Conservation (phyloP, 176 grass and related monocot genomes). For the Eragrostis nindensis region DNA sequence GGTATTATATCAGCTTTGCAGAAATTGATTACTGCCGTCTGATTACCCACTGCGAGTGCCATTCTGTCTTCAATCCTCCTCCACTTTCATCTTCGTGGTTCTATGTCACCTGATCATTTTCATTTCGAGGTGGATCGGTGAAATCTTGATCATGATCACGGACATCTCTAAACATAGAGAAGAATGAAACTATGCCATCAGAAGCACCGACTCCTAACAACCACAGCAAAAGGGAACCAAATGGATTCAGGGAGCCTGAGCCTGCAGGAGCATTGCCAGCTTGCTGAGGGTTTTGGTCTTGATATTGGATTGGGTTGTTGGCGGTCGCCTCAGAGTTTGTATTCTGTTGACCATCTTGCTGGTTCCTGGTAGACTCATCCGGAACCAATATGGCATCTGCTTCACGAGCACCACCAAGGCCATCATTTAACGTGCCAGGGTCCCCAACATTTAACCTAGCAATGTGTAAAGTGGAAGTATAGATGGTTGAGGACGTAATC, state of each 20-base stretch:
- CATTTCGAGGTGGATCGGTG: constrained; percentile 52
- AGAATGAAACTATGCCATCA: constrained; percentile 92
- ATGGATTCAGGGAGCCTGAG: constrained; percentile 59
- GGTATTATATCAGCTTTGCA: constrained; percentile 1
- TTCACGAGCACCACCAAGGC: constrained; percentile 42
- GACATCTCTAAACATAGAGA: constrained; percentile 89
- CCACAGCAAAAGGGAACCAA: constrained; percentile 78
- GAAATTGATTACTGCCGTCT: neutral
- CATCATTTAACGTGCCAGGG: constrained; percentile 41
- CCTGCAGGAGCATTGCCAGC: constrained; percentile 46
- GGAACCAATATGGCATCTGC: constrained; percentile 39
- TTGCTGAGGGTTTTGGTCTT: constrained; percentile 52
- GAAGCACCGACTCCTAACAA: constrained; percentile 78
- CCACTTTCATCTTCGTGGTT: neutral
- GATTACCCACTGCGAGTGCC: constrained; percentile 1
- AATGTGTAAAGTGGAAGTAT: constrained; percentile 94
- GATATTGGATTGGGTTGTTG: constrained; percentile 38
- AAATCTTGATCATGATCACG: constrained; percentile 73
- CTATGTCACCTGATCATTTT: constrained; percentile 74
- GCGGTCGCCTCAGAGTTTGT: constrained; percentile 32
- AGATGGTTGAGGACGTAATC: constrained; percentile 86
- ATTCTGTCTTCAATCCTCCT: neutral
- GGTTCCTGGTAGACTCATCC: constrained; percentile 39
- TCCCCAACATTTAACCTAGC: constrained; percentile 82
- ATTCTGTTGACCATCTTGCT: constrained; percentile 42